A percentile compares a stretch with the other conserved stretches of the same genome.
These are phyloP conservation scores for Andrographis paniculata DNA, from an alignment of 305 asterid species.

Conservation along the genomic window DNA sequence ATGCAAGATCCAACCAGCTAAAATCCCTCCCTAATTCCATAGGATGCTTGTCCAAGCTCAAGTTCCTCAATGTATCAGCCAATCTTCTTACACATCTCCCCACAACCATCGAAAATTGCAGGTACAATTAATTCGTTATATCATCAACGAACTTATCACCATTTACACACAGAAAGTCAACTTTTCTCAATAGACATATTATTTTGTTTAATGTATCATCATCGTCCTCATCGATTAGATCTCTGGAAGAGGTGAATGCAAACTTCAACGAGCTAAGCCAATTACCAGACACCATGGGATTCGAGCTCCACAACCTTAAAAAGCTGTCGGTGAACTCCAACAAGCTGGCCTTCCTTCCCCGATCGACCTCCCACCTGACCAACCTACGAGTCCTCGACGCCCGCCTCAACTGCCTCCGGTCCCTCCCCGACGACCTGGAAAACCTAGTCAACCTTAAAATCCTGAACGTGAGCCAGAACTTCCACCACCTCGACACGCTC, in stretches of 20 bases:
- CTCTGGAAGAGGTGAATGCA: constrained; percentile 68
- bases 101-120: constrained; percentile 71
- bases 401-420: constrained; percentile 65
- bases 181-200: too few relatives aligned
- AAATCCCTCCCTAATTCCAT: constrained; percentile 73
- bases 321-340: constrained; percentile 69
- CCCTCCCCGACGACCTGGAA: constrained; percentile 83
- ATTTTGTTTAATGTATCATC: too few relatives aligned
- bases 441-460: constrained; percentile 63
- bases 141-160: too few relatives aligned
- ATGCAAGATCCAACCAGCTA: constrained; percentile 79
- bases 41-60: constrained; percentile 78
- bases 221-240: constrained; percentile 26
- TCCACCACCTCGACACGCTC: constrained; percentile 47
- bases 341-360: constrained; percentile 60
- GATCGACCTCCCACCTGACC: constrained; percentile 69
- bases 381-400: constrained; percentile 61
- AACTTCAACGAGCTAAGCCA: constrained; percentile 68
- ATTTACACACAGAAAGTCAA: too few relatives aligned
- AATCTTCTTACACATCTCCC: constrained; percentile 65
- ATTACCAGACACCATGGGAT: constrained; percentile 74
- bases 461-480: constrained; percentile 76
- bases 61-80: constrained; percentile 66
- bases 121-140: too few relatives aligned
- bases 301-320: constrained; percentile 57